These are phyloP conservation scores for Penicillium crustosum DNA, from an alignment of 2,329 filamentous ascomycete species.

Conservation along the genomic window DNA sequence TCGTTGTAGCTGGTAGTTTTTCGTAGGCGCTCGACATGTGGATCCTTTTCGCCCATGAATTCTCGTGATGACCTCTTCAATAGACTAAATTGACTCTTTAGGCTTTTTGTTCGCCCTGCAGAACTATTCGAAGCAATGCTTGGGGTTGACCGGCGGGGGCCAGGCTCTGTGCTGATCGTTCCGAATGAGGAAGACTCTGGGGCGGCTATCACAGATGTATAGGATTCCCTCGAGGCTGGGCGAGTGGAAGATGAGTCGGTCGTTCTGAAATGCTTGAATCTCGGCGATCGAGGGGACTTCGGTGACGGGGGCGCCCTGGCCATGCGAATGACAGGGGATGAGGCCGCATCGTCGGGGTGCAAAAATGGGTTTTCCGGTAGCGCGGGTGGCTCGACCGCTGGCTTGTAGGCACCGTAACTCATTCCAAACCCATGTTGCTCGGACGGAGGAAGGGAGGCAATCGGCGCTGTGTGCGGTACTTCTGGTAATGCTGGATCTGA, in stretches of 20 bases:
- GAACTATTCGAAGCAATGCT: slow-evolving; percentile 45
- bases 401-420: slow-evolving; percentile 66
- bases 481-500: slow-evolving; percentile 26
- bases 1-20: slow-evolving; percentile 38
- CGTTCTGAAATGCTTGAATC: slow-evolving; percentile 49
- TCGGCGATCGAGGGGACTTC: slow-evolving; percentile 51
- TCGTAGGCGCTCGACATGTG: slow-evolving; percentile 33
- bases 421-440: slow-evolving; percentile 60
- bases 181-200: slow-evolving; percentile 41
- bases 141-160: slow-evolving; percentile 38
- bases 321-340: slow-evolving; percentile 74
- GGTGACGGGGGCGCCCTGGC: slow-evolving; percentile 77
- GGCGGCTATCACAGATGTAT: slow-evolving; percentile 34
- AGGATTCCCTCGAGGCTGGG: slow-evolving; percentile 40
- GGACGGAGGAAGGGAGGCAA: slow-evolving; percentile 28
- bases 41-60: slow-evolving; percentile 38
- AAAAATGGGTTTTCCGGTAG: slow-evolving; percentile 51
- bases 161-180: slow-evolving; percentile 43
- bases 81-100: slow-evolving; percentile 37
- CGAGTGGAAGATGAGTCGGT: slow-evolving; percentile 41
- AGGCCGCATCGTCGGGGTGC: slow-evolving; percentile 58
- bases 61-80: slow-evolving; percentile 40
- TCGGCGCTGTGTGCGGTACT: slow-evolving; percentile 29
- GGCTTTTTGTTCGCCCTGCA: slow-evolving; percentile 36
- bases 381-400: slow-evolving; percentile 49